Evolutionary conservation across 257 asterid species (phyloP).

Genomic region (Gentiana straminea): DNA sequence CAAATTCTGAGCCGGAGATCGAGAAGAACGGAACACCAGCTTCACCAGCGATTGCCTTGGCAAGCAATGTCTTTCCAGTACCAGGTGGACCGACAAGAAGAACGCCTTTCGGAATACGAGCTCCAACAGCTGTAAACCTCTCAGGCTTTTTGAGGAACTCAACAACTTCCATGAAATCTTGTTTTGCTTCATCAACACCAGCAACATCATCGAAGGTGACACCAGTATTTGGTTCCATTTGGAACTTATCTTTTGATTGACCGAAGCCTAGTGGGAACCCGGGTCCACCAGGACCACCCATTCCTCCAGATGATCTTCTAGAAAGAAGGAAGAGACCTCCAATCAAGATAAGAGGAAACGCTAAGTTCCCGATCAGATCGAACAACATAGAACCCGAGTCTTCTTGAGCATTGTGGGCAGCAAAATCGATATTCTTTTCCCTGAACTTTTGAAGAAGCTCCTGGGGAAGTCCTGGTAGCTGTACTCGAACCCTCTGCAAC

Average conservation of each 20-base stretch:
- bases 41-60: slow-evolving; percentile 98
- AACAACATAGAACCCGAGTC: slow-evolving; percentile 78
- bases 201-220: slow-evolving; percentile 96
- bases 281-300: slow-evolving; percentile 99
- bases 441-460: slow-evolving; percentile 94
- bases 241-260: slow-evolving; percentile 93
- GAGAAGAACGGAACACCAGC: slow-evolving; percentile 98
- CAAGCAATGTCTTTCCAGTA: slow-evolving; percentile 91
- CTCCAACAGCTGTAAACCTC: slow-evolving; percentile 95
- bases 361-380: slow-evolving; percentile 79
- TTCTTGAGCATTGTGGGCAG: slow-evolving; percentile 92
- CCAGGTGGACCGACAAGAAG: slow-evolving; percentile 99
- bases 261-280: slow-evolving; percentile 76
- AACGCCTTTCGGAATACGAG: slow-evolving; percentile 98
- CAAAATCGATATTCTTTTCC: slow-evolving; percentile 90
- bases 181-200: slow-evolving; percentile 98
- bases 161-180: slow-evolving; percentile 96
- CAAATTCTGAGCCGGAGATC: slow-evolving; percentile 95
- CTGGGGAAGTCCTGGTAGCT: slow-evolving; percentile 94
- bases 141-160: slow-evolving; percentile 97
- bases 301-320: slow-evolving; percentile 84
- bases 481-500: slow-evolving; percentile 86
- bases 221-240: slow-evolving; percentile 98
- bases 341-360: slow-evolving; percentile 76
- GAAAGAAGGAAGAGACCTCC: slow-evolving; percentile 97